Evolutionary conservation across 371 early-diverging fungal species (phyloP), one percentile per base, ranked within the genome.

Genomic region (Mucor velutinosus): DNA sequence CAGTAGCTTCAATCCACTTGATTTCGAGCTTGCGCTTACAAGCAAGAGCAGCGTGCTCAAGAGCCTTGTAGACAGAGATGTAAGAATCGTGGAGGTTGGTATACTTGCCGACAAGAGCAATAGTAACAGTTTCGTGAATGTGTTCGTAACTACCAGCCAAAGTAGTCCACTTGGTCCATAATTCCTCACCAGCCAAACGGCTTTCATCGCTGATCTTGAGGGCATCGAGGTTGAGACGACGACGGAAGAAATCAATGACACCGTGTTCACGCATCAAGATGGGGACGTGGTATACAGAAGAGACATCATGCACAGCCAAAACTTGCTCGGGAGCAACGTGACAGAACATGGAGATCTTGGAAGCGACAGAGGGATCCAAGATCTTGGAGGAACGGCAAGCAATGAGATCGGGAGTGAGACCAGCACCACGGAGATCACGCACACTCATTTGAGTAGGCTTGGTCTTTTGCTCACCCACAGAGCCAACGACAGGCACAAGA

Each of bases 381-480:
- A 87, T 88, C 60, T 89, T 90, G 47, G 91, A 84, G 55, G 93
- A 91, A 70, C 99, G 92, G 86, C 99, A 99, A 15, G 99, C 97
- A 74, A 99, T 93, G 66, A 99, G 79, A 76, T 99, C 99, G 19
- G 99, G 97, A 19, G 90, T 87, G 30, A 99, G 87, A 60, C 99
- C 99, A 59, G 96, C 90, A 65, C 96, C 96, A 75, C 98, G 91
- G 51, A 98, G 84, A 69, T 98, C 97, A 64, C 97, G 92, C 57
- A 98, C 90, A 45, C 95, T 94, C 51, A 93, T 90, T 79, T 99
- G 99, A 11, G 99, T 97, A 64, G 98, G 98, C 89, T 99, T 99
- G 43, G 99, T 99, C 89, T 99, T 99, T 79, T 99, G 98, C 79
- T 99, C 99, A 56, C 95, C 97, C 21, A 97, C 98, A 4, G 94